Conservation (phyloP, 495 filamentous ascomycete genomes). For the Aspergillus coremiiformis region DNA sequence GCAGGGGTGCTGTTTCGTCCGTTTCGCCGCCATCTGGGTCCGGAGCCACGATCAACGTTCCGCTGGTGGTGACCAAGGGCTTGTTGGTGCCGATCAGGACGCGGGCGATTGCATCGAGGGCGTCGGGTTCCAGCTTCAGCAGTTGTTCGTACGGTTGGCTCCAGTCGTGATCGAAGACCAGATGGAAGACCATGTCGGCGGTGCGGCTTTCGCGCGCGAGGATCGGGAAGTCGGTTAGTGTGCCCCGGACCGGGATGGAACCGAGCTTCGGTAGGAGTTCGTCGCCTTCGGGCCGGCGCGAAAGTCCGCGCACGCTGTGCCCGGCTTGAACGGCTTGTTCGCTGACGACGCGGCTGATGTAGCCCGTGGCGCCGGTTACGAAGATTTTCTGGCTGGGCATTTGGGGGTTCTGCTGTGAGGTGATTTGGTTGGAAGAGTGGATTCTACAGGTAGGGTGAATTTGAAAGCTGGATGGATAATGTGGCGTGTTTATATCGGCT, state of each 20-base stretch:
- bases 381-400: constrained; percentile 26
- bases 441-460: not conserved
- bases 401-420: not conserved
- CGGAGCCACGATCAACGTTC: constrained; percentile 26
- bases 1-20: constrained; percentile 23
- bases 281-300: constrained; percentile 30
- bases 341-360: constrained; percentile 37
- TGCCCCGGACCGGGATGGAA: constrained; percentile 27
- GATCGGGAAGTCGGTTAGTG: constrained; percentile 28
- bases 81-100: constrained; percentile 26
- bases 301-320: constrained; percentile 38
- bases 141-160: constrained; percentile 24
- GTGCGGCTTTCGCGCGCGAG: constrained; percentile 28
- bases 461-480: not conserved
- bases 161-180: constrained; percentile 42
- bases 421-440: not conserved
- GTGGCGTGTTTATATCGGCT: not conserved
- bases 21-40: constrained; percentile 21
- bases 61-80: constrained; percentile 37
- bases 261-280: constrained; percentile 22
- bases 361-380: constrained; percentile 43
- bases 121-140: constrained; percentile 21
- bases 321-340: constrained; percentile 33
- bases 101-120: constrained; percentile 32
- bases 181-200: constrained; percentile 39